Percentiles rank a stretch among this genome's conserved stretches.
Evolutionary conservation across 2,329 filamentous ascomycete genomes (phyloP).

Genomic region (Sarocladium kiliense): DNA sequence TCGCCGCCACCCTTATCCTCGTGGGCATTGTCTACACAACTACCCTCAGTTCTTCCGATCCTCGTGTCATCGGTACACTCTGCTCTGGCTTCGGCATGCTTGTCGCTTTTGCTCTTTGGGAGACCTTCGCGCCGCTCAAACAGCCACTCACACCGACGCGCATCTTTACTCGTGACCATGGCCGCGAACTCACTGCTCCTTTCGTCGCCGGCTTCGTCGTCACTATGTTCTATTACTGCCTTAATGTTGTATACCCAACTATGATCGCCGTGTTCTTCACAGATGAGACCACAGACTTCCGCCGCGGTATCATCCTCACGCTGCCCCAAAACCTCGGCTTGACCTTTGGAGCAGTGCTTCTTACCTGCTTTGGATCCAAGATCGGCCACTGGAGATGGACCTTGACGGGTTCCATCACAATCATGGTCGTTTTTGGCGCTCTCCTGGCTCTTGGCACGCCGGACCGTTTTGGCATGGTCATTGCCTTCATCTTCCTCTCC

Average conservation of each 20-base stretch:
- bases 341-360: slow-evolving; percentile 32
- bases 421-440: slow-evolving; percentile 43
- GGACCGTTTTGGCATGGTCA: slow-evolving; percentile 36
- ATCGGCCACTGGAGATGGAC: slow-evolving; percentile 43
- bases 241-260: slow-evolving; percentile 39
- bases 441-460: slow-evolving; percentile 38
- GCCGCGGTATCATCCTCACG: slow-evolving; percentile 60
- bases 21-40: slow-evolving; percentile 35
- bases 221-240: slow-evolving; percentile 48
- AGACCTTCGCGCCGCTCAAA: slow-evolving; percentile 29
- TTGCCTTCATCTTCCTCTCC: slow-evolving; percentile 41
- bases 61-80: slow-evolving; percentile 30
- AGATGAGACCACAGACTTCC: slow-evolving; percentile 63
- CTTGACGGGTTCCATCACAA: slow-evolving; percentile 32
- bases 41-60: slow-evolving; percentile 26
- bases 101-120: slow-evolving; percentile 31
- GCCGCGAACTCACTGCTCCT: slow-evolving; percentile 42
- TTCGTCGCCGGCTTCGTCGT: slow-evolving; percentile 38
- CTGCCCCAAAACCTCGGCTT: slow-evolving; percentile 40
- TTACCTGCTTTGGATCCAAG: slow-evolving; percentile 34
- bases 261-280: slow-evolving; percentile 60
- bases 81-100: slow-evolving; percentile 29
- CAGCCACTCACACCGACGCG: slow-evolving; percentile 37
- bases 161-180: slow-evolving; percentile 37
- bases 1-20: slow-evolving; percentile 29